These are phyloP conservation scores for Xylariaceae sp. DNA, from an alignment of 2,329 filamentous ascomycete genomes.

Conservation along the genomic window DNA sequence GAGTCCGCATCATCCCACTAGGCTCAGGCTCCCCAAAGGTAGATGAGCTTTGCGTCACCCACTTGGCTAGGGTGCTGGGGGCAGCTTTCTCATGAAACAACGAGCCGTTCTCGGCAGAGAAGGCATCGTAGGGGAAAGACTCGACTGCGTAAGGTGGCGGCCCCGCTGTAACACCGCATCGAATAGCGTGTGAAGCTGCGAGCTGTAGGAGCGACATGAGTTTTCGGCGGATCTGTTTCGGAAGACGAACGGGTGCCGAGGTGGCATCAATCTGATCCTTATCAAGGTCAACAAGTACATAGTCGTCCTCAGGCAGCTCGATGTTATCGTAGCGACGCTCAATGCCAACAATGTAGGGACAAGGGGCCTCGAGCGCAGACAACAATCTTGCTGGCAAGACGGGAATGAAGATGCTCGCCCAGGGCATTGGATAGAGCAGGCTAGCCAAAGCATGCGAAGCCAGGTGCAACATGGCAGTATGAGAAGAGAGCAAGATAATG, in stretches of 20 bases:
- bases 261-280: conserved; percentile 86
- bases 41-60: conserved; percentile 84
- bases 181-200: conserved; percentile 83
- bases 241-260: conserved; percentile 69
- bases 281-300: conserved; percentile 90
- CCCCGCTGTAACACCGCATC: conserved; percentile 80
- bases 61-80: conserved; percentile 72
- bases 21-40: conserved; percentile 71
- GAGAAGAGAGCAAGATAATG: conserved; percentile 92
- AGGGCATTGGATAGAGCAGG: conserved; percentile 84
- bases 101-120: conserved; percentile 78
- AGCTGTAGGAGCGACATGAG: conserved; percentile 82
- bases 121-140: conserved; percentile 85
- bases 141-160: conserved; percentile 92
- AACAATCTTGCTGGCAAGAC: conserved; percentile 82
- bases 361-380: conserved; percentile 88
- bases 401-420: conserved; percentile 92
- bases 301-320: conserved; percentile 89
- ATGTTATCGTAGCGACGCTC: conserved; percentile 85
- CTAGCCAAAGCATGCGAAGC: conserved; percentile 83
- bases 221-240: conserved; percentile 85
- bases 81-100: conserved; percentile 71
- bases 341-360: conserved; percentile 94
- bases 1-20: conserved; percentile 46
- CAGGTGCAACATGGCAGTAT: conserved; percentile 93